Percentiles rank a stretch among this genome's conserved stretches.
Evolutionary conservation across 108 stramenopile genomes (phyloP).

Genomic region (Fistulifera pelliculosa): DNA sequence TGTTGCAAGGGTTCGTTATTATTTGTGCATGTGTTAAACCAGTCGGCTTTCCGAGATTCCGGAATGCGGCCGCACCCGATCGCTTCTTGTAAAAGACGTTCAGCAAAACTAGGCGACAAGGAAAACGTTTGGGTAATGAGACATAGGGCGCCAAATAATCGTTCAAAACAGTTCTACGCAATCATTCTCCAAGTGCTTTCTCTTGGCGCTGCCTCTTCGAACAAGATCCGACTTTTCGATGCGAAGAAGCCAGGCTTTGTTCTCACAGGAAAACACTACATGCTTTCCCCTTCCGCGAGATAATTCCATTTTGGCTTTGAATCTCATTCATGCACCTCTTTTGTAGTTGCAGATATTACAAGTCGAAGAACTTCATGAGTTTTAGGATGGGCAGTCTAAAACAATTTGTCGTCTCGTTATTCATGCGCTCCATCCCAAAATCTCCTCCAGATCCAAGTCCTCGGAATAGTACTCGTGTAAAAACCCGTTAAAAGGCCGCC

Average conservation of each 20-base stretch:
- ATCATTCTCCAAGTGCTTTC: no score
- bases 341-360: no score
- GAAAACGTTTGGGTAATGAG: no score
- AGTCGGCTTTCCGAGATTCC: conserved; percentile 6
- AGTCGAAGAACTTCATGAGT: no score
- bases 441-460: no score
- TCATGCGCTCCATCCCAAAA: no score
- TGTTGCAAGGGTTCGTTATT: not conserved
- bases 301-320: conserved; percentile 33
- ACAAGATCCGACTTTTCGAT: conserved; percentile 2
- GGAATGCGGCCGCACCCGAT: conserved; percentile 5
- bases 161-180: conserved; percentile 6
- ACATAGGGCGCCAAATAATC: no score
- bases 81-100: conserved; percentile 13
- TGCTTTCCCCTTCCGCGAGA: conserved; percentile 60
- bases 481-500: no score
- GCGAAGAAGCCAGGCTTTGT: conserved; percentile 1
- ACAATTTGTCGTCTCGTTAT: no score
- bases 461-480: no score
- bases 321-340: not conserved
- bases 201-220: no score
- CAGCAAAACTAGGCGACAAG: conserved; percentile 3
- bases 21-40: not conserved
- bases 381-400: no score
- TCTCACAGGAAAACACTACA: conserved; percentile 32